Percentiles rank a stretch among this genome's conserved stretches.
These are phyloP conservation scores for Vicia sativa DNA, from an alignment of 306 rosid species.

Conservation along the genomic window DNA sequence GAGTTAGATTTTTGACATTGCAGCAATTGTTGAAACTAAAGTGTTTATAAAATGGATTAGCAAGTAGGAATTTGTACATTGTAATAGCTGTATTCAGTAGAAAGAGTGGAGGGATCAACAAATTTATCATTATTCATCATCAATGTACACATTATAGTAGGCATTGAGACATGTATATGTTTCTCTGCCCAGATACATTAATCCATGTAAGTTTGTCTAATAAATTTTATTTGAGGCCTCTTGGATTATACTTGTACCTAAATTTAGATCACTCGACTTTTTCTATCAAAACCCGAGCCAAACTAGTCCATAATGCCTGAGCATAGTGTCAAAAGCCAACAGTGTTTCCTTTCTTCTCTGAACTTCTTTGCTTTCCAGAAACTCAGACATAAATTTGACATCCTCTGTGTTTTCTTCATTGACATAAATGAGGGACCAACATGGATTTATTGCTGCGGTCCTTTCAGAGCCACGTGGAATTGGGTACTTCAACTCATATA, in stretches of 20 bases:
- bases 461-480: too few relatives aligned
- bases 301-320: too few relatives aligned
- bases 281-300: too few relatives aligned
- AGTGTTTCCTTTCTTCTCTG: too few relatives aligned
- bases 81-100: constrained; percentile 17
- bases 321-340: too few relatives aligned
- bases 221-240: constrained; percentile 28
- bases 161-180: constrained; percentile 11
- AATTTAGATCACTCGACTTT: too few relatives aligned
- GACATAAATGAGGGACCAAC: too few relatives aligned
- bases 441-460: too few relatives aligned
- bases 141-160: constrained; percentile 7
- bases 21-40: constrained; percentile 13
- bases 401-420: too few relatives aligned
- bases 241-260: neutral
- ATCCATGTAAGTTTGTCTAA: constrained; percentile 25
- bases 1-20: constrained; percentile 14
- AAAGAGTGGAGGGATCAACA: constrained; percentile 27
- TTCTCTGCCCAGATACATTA: constrained; percentile 17
- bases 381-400: too few relatives aligned
- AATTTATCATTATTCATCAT: constrained; percentile 26
- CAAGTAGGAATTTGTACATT: constrained; percentile 26
- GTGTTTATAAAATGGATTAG: constrained; percentile 27
- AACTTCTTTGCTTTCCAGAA: too few relatives aligned
- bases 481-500: too few relatives aligned